These are phyloP conservation scores for Eruca vesicaria DNA, from an alignment of 441 rosid genomes.

Conservation along the genomic window DNA sequence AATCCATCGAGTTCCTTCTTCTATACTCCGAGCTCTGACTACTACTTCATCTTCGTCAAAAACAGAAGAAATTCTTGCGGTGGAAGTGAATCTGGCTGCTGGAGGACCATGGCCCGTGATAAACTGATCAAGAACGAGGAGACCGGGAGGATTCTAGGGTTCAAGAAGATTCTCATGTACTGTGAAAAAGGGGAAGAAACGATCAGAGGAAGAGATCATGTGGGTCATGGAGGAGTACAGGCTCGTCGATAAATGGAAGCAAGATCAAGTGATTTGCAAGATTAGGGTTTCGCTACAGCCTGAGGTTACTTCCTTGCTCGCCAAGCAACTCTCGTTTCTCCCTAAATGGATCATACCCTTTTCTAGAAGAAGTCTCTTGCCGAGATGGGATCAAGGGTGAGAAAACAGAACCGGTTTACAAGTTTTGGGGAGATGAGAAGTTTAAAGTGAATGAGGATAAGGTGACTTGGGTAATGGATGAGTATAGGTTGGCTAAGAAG, in stretches of 20 bases:
- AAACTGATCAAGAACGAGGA: not conserved
- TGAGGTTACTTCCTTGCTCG: not conserved
- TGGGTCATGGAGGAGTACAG: not conserved
- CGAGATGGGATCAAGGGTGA: not conserved
- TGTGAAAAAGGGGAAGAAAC: not conserved
- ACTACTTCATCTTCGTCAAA: not conserved
- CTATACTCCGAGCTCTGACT: not conserved
- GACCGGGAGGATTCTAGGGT: not conserved
- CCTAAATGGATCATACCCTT: not conserved
- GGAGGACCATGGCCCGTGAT: conserved; percentile 11
- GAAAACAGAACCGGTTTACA: not conserved
- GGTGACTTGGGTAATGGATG: conserved; percentile 4
- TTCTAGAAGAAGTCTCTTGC: not conserved
- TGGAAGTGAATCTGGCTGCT: not conserved
- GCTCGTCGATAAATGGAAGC: not conserved
- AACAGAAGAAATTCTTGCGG: not conserved
- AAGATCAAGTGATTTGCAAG: not conserved
- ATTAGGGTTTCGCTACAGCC: not conserved
- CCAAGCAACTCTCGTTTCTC: not conserved
- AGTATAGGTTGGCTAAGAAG: not conserved
- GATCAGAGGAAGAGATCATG: not conserved
- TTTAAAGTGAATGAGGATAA: not conserved
- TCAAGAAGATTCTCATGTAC: not conserved
- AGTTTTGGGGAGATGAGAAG: not conserved
- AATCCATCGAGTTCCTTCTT: not conserved